A percentile compares a stretch with the other conserved stretches of the same genome.
Evolutionary conservation across 2,329 filamentous ascomycete species (phyloP).

Genomic region (Samsoniella hepiali): DNA sequence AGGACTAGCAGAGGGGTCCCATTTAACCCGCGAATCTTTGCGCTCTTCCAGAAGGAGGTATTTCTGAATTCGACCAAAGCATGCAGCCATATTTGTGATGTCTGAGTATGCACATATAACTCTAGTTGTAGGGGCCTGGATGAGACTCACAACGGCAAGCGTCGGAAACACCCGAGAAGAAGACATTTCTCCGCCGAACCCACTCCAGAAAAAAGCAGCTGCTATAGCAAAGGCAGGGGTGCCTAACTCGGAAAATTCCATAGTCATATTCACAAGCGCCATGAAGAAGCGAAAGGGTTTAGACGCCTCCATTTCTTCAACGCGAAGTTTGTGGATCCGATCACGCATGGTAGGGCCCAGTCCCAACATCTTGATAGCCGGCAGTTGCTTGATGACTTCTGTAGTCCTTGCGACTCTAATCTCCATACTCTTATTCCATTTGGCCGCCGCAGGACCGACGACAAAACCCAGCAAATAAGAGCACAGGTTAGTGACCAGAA

Average conservation of each 20-base stretch:
- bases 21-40: not conserved
- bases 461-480: not conserved
- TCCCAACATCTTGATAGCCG: slow-evolving; percentile 5
- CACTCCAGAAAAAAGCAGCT: not conserved
- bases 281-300: not conserved
- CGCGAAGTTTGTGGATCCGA: not conserved
- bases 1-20: not conserved
- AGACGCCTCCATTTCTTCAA: not conserved
- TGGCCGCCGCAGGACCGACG: not conserved
- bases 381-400: not conserved
- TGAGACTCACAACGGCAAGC: not conserved
- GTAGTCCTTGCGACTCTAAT: not conserved
- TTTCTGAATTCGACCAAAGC: not conserved
- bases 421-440: slow-evolving; percentile 9
- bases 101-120: not conserved
- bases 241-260: not conserved
- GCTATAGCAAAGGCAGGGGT: not conserved
- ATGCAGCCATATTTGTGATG: not conserved
- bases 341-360: not conserved
- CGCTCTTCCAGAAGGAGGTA: not conserved
- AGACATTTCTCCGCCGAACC: not conserved
- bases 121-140: not conserved
- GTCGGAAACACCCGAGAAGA: not conserved
- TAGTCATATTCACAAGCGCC: not conserved
- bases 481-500: not conserved